Conservation (phyloP, 1,284 basidiomycete genomes). For the Cutaneotrichosporon sp. region DNA sequence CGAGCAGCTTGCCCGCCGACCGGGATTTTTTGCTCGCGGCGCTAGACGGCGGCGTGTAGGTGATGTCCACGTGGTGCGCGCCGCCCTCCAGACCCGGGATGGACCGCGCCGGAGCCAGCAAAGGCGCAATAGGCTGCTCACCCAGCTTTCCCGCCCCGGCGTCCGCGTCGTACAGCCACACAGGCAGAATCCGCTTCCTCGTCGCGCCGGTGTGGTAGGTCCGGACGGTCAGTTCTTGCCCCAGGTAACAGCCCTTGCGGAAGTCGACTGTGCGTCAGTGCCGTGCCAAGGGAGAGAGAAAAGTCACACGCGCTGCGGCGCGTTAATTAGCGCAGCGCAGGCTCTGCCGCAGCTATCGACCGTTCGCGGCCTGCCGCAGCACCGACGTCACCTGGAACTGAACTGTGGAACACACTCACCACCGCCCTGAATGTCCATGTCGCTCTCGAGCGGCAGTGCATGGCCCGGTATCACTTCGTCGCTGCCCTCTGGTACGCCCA, state of each 20-base stretch:
- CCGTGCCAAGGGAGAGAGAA: not conserved
- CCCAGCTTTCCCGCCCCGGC: not conserved
- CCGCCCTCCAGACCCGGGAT: not conserved
- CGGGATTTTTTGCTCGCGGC: constrained; percentile 35
- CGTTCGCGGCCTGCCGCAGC: not conserved
- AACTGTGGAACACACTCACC: too few relatives aligned
- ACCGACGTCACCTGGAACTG: too few relatives aligned
- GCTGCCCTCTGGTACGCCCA: constrained; percentile 80
- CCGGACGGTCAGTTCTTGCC: constrained; percentile 93
- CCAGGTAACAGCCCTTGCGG: constrained; percentile 95
- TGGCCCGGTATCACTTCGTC: constrained; percentile 69
- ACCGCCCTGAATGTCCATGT: constrained; percentile 88
- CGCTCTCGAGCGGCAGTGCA: constrained; percentile 87
- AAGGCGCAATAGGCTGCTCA: too few relatives aligned
- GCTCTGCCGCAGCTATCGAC: too few relatives aligned
- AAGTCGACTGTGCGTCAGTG: constrained; percentile 70
- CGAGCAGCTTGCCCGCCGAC: constrained; percentile 41
- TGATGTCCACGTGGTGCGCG: constrained; percentile 25
- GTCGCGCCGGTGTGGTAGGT: constrained; percentile 93
- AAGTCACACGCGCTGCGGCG: too few relatives aligned
- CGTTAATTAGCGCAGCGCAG: too few relatives aligned
- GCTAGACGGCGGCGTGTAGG: constrained; percentile 29
- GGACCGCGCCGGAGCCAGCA: too few relatives aligned
- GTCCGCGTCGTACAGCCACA: constrained; percentile 45
- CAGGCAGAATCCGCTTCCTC: constrained; percentile 83